Base-by-base conservation (phyloP, 192 early-diverging fungal species). In the Chytriomyces hyalinus region DNA sequence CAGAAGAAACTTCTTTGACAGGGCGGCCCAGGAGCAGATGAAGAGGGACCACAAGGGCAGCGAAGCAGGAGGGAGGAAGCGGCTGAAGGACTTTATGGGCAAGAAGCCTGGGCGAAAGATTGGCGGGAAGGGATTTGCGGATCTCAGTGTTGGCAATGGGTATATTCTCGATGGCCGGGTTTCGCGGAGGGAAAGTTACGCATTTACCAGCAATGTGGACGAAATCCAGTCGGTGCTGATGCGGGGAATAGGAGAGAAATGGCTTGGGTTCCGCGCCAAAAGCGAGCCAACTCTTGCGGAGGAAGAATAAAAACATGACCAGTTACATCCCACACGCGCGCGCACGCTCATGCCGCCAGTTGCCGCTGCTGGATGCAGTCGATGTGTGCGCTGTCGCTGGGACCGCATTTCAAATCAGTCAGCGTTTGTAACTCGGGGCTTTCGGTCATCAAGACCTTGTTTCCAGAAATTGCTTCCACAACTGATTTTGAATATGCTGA, bases 81-180 rank as follows among this genome's bases (percentile, higher is more conserved):
- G 69, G 8, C 10, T 71, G 20, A 51, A 43, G 13, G 69, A 71
- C 45, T 71, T 71, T 45, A 71, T 71, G 69, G 69, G 69, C 10
- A 71, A 71, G 36, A 15, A 57, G 10, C 11, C 3, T 20, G 26
- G 51, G 4, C 57, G 17, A 0, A 57, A 20, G 3, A 45, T 71
- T 48, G 69, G 69, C 1, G 63, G 36, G 13, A 65, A 65, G 63
- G 24, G 63, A 22, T 15, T 20, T 15, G 63, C 15, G 20, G 63
- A 65, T 26, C 20, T 22, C 63, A 65, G 13, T 26, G 36, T 28
- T 28, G 63, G 15, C 63, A 15, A 26, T 43, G 17, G 2, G 63
- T 13, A 26, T 13, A 3, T 22, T 15, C 13, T 13, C 20, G 24
- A 15, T 6, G 63, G 15, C 36, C 11, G 36, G 1, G 20, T 28